Evolutionary conservation across 345 rosid species (phyloP).

Genomic region (Bretschneidera sinensis): DNA sequence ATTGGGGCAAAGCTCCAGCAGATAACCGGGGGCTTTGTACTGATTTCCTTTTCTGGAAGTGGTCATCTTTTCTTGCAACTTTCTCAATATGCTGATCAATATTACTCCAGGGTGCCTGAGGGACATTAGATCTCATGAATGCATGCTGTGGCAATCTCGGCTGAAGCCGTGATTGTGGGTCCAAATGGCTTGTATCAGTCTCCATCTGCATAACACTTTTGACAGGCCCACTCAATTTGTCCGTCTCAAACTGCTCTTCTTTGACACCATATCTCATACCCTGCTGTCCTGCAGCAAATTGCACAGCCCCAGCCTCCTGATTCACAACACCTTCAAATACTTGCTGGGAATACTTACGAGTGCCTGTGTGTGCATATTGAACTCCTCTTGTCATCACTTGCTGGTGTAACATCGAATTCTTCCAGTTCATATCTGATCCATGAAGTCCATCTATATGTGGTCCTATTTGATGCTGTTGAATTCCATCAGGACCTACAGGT

Average conservation of each 20-base stretch:
- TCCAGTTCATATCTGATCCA: slow-evolving; percentile 67
- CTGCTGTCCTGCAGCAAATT: slow-evolving; percentile 53
- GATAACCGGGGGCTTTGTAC: slow-evolving; percentile 88
- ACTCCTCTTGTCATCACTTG: slow-evolving; percentile 56
- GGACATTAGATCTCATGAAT: slow-evolving; percentile 46
- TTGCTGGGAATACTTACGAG: slow-evolving; percentile 68
- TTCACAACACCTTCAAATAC: slow-evolving; percentile 63
- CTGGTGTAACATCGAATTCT: slow-evolving; percentile 49
- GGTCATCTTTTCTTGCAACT: slow-evolving; percentile 76
- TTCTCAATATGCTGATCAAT: slow-evolving; percentile 57
- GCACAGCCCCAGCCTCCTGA: slow-evolving; percentile 54
- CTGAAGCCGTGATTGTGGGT: slow-evolving; percentile 51
- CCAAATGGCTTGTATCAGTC: slow-evolving; percentile 54
- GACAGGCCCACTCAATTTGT: slow-evolving; percentile 52
- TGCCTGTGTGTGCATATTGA: slow-evolving; percentile 49
- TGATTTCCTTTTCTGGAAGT: slow-evolving; percentile 60
- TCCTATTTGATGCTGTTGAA: slow-evolving; percentile 64
- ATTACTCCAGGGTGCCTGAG: slow-evolving; percentile 72
- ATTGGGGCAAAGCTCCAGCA: slow-evolving; percentile 72
- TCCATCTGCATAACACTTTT: slow-evolving; percentile 52
- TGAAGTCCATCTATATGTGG: slow-evolving; percentile 52
- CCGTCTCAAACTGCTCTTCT: slow-evolving; percentile 75
- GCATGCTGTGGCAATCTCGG: slow-evolving; percentile 54
- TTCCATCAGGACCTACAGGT: slow-evolving; percentile 53
- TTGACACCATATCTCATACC: slow-evolving; percentile 55